phyloP scores from a whole-genome alignment of 1,139 yeast species.

The Kodamaea suecica region DNA sequence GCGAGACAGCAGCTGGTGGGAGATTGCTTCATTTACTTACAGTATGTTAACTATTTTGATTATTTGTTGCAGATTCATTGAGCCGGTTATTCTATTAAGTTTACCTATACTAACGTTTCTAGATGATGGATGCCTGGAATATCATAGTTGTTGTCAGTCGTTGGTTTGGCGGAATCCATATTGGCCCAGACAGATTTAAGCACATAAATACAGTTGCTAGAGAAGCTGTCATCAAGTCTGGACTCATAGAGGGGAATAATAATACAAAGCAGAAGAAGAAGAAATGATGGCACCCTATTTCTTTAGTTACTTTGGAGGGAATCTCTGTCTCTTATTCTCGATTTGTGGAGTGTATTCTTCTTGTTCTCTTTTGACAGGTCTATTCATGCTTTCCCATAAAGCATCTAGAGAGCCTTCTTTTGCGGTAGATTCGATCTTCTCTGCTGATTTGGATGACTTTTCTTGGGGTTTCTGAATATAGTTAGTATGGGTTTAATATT shows the following conservation, averaged over 20 bases:
- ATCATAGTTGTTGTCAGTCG: constrained; percentile 84
- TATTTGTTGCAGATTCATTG: neutral
- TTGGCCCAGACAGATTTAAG: constrained; percentile 92
- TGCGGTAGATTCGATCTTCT: neutral
- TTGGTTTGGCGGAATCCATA: constrained; percentile 91
- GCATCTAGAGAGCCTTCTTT: constrained; percentile 20
- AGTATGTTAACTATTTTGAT: constrained; percentile 31
- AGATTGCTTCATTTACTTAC: constrained; percentile 76
- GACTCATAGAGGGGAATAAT: constrained; percentile 30
- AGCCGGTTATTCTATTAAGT: constrained; percentile 3
- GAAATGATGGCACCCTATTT: constrained; percentile 1
- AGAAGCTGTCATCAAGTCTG: constrained; percentile 72
- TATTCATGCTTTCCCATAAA: constrained; percentile 29
- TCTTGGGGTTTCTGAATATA: too few species aligned
- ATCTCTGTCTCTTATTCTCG: constrained; percentile 19
- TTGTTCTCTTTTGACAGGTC: constrained; percentile 11
- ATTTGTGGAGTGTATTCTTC: constrained; percentile 17
- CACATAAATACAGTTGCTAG: constrained; percentile 89
- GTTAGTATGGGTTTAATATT: too few species aligned
- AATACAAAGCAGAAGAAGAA: constrained; percentile 20
- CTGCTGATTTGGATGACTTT: neutral
- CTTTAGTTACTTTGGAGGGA: constrained; percentile 4
- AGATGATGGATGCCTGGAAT: constrained; percentile 79
- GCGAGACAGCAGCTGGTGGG: constrained; percentile 96
- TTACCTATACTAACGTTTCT: constrained; percentile 27